Evolutionary conservation across 2,329 filamentous ascomycete species (phyloP).

Genomic region (Tolypocladium cylindrosporum): DNA sequence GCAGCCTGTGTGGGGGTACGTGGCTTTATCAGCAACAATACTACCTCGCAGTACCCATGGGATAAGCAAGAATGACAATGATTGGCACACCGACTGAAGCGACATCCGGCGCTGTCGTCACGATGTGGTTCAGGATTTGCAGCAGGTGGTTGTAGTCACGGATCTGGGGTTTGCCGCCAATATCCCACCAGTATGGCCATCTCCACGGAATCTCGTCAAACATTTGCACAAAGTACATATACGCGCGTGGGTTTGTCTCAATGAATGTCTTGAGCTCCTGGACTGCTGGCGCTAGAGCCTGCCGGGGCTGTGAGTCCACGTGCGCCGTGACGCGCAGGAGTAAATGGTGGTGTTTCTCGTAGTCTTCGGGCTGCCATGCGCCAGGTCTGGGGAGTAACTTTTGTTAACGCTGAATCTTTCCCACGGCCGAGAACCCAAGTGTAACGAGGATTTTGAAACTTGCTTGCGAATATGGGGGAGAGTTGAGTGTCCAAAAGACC

Average conservation of each 20-base stretch:
- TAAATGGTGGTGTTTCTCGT: slow-evolving; percentile 52
- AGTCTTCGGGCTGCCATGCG: slow-evolving; percentile 54
- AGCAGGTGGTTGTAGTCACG: slow-evolving; percentile 59
- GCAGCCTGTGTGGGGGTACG: not conserved
- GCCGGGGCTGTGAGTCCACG: slow-evolving; percentile 36
- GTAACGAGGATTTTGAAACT: too few species aligned
- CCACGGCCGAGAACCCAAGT: too few species aligned
- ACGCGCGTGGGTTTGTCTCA: slow-evolving; percentile 51
- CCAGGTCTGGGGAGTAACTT: slow-evolving; percentile 29
- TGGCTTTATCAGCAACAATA: not conserved
- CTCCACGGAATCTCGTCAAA: slow-evolving; percentile 56
- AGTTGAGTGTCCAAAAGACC: too few species aligned
- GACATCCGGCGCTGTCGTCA: slow-evolving; percentile 37
- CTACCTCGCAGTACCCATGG: slow-evolving; percentile 42
- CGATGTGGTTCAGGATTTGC: slow-evolving; percentile 51
- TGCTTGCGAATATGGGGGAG: too few species aligned
- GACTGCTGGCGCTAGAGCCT: slow-evolving; percentile 48
- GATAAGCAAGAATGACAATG: slow-evolving; percentile 42
- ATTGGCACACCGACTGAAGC: slow-evolving; percentile 46
- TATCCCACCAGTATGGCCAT: slow-evolving; percentile 49
- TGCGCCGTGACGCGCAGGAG: slow-evolving; percentile 45
- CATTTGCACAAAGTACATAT: slow-evolving; percentile 59
- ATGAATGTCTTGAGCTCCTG: slow-evolving; percentile 57
- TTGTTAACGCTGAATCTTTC: too few species aligned
- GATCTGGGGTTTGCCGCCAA: slow-evolving; percentile 52